Evolutionary conservation across 495 filamentous ascomycete species (phyloP).

Genomic region (Podospora pseudocomata): DNA sequence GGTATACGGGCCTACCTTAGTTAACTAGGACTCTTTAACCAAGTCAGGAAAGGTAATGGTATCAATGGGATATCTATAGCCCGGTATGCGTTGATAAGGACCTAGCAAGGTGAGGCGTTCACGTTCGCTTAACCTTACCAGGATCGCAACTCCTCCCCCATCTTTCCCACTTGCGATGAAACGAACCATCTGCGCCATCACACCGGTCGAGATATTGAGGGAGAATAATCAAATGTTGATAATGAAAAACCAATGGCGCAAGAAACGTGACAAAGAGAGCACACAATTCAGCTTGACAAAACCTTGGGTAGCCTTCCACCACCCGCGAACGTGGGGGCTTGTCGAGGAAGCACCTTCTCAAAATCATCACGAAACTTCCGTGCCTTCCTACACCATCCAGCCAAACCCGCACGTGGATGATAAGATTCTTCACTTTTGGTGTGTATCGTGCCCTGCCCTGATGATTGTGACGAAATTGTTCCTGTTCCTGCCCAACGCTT

Average conservation of each 20-base stretch:
- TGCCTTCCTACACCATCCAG: not conserved
- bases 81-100: not conserved
- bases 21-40: slow-evolving; percentile 4
- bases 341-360: not conserved
- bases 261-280: not conserved
- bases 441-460: not conserved
- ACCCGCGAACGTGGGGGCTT: not conserved
- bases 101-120: not conserved
- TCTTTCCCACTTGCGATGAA: not conserved
- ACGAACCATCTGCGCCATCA: not conserved
- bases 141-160: not conserved
- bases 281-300: not conserved
- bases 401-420: not conserved
- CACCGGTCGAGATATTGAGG: not conserved
- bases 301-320: not conserved
- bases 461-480: not conserved
- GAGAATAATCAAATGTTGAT: not conserved
- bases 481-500: not conserved
- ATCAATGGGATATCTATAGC: not conserved
- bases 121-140: not conserved
- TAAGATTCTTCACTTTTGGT: not conserved
- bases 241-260: not conserved
- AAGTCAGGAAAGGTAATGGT: not conserved
- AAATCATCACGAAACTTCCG: not conserved
- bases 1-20: not conserved